Conservation (phyloP, 306 rosid genomes). For the Quillaja saponaria region DNA sequence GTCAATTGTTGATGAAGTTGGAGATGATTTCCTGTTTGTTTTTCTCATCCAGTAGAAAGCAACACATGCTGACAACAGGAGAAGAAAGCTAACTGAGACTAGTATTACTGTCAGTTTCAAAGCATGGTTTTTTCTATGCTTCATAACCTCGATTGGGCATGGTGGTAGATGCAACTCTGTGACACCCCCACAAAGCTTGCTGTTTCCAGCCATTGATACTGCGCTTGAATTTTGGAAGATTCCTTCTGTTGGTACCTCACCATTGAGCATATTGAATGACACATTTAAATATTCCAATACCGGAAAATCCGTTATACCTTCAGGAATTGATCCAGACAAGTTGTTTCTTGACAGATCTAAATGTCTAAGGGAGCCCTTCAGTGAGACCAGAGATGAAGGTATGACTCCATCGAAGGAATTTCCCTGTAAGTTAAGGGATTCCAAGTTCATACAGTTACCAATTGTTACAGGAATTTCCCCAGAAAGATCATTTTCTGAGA, state of each 20-base stretch:
- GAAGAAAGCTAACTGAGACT: not conserved
- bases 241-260: too few species aligned
- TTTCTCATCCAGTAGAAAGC: not conserved
- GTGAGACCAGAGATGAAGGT: too few species aligned
- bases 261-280: too few species aligned
- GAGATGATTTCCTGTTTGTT: not conserved
- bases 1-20: not conserved
- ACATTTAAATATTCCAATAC: too few species aligned
- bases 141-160: not conserved
- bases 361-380: too few species aligned
- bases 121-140: not conserved
- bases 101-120: not conserved
- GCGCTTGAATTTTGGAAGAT: constrained; percentile 5
- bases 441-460: not conserved
- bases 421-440: too few species aligned
- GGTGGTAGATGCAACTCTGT: not conserved
- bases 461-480: constrained; percentile 28
- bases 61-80: not conserved
- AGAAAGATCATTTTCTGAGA: constrained; percentile 20
- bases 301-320: too few species aligned
- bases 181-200: constrained; percentile 27
- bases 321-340: too few species aligned
- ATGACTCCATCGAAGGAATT: too few species aligned
- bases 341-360: constrained; percentile 12
- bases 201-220: constrained; percentile 9